Evolutionary conservation across 1,284 basidiomycete species (phyloP), one percentile per base, ranked within the genome.

Genomic region (Ganoderma boninense): DNA sequence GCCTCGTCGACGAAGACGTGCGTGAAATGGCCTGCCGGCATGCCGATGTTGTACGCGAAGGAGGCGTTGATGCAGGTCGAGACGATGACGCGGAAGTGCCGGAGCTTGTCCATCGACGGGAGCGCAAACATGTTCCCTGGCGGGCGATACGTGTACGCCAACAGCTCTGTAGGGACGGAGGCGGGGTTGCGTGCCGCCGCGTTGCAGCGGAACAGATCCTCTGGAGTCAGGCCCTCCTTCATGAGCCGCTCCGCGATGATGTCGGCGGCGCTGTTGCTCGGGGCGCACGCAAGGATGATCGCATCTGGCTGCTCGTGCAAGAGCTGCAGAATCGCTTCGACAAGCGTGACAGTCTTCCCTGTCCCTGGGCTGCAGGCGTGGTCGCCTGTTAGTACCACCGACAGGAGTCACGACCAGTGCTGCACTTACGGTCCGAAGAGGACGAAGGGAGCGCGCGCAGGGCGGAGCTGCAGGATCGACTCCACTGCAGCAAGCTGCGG

Each of bases 1-100:
- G 89, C 90, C 74, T 92, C 90, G 75, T 92, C 90, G 8, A 90
- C 80, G 74, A 92, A 90, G 18, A 92, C 88, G 69, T 90, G 87
- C 0, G 80, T 84, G 73, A 87, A 92, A 77, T 91, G 89, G 0
- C 89, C 90, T 4, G 84, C 80, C 0, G 84, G 78, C 61, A 91
- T 82, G 0, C 90, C 90, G 35, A 90, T 84, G 0, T 87, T 87
- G 44, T 84, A 84, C 2, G 84, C 83, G 46, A 91, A 85, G 0
- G 87, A 86, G 0, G 90, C 87, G 3, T 89, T 90, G 16, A 87
- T 82, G 66, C 89, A 92, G 0, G 90, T 92, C 0, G 86, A 83
- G 0, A 93, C 87, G 20, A 93, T 80, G 1, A 91, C 87, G 3
- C 83, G 78, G 80, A 84, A 93, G 4, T 74, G 73, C 68, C 80